phyloP scores from a whole-genome alignment of 805 yeast species.

The Starmerella etchellsii region DNA sequence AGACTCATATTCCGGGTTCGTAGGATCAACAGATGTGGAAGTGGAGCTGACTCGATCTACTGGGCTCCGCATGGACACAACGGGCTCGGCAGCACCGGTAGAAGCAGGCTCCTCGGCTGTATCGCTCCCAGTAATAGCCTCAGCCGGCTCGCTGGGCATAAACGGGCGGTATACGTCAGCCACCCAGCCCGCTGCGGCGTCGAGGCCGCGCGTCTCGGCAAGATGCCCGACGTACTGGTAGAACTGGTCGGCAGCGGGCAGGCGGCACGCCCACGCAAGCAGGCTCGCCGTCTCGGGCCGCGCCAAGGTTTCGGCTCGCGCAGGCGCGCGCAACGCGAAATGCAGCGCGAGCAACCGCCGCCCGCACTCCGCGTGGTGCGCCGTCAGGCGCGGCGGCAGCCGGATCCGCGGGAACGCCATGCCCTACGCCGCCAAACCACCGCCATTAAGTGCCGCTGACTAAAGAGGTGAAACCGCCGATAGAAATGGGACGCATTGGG shows the following conservation, averaged over 20 bases:
- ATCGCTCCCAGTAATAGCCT: background rate
- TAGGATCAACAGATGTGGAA: no score
- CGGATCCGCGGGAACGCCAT: background rate
- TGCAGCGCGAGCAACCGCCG: background rate
- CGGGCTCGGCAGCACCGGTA: no score
- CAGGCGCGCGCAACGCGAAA: background rate
- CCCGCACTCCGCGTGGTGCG: background rate
- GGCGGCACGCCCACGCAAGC: background rate
- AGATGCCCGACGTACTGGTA: constrained; percentile 3
- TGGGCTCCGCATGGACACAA: no score
- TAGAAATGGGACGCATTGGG: no score
- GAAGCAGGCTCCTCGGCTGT: no score
- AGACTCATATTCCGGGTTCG: no score
- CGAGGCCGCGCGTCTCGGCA: constrained; percentile 1
- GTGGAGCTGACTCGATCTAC: no score
- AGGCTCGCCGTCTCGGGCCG: background rate
- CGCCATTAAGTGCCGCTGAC: no score
- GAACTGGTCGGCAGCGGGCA: background rate
- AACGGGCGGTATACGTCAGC: background rate
- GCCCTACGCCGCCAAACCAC: background rate
- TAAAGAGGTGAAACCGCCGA: no score
- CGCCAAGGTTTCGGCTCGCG: background rate
- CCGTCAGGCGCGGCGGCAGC: background rate
- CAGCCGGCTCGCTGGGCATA: background rate
- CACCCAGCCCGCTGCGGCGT: background rate